These are phyloP conservation scores for Phytophthora pseudosyringae DNA, from an alignment of 352 stramenopile species.

Conservation along the genomic window DNA sequence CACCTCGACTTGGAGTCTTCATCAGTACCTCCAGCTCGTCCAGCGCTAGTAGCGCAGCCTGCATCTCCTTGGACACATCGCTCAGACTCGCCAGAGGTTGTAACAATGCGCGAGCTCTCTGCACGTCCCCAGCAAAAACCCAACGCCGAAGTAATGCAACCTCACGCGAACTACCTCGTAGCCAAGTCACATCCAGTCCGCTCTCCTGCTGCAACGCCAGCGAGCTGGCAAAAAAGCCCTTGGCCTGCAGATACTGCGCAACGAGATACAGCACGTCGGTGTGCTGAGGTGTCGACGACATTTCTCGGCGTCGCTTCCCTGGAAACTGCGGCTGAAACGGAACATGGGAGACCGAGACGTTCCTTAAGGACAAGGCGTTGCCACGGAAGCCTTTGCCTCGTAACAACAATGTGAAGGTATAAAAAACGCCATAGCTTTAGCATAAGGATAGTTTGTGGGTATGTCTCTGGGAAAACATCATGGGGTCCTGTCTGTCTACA, in stretches of 20 bases:
- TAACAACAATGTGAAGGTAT: neutral
- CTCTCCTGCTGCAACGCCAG: slow-evolving; percentile 62
- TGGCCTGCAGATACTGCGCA: slow-evolving; percentile 48
- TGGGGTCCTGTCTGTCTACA: slow-evolving; percentile 51
- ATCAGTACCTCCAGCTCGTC: slow-evolving; percentile 53
- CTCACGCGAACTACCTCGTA: slow-evolving; percentile 56
- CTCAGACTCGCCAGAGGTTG: slow-evolving; percentile 37
- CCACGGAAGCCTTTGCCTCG: neutral
- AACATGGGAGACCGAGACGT: no score
- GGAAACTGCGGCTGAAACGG: slow-evolving; percentile 22
- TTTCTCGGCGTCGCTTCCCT: slow-evolving; percentile 25
- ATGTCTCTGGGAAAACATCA: slow-evolving; percentile 27
- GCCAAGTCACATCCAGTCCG: slow-evolving; percentile 60
- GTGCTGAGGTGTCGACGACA: slow-evolving; percentile 19
- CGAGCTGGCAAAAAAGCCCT: slow-evolving; percentile 44
- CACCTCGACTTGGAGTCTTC: neutral
- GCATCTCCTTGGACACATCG: slow-evolving; percentile 23
- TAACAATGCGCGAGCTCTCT: slow-evolving; percentile 44
- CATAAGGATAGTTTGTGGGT: slow-evolving; percentile 45
- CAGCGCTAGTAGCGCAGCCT: slow-evolving; percentile 22
- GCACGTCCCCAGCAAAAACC: slow-evolving; percentile 58
- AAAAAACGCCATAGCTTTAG: slow-evolving; percentile 17
- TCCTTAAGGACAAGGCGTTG: neutral
- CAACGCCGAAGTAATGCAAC: slow-evolving; percentile 58
- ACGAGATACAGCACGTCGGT: slow-evolving; percentile 64